Evolutionary conservation across 192 early-diverging fungal species (phyloP), one percentile per base, ranked within the genome.

Genomic region (Geranomyces variabilis): DNA sequence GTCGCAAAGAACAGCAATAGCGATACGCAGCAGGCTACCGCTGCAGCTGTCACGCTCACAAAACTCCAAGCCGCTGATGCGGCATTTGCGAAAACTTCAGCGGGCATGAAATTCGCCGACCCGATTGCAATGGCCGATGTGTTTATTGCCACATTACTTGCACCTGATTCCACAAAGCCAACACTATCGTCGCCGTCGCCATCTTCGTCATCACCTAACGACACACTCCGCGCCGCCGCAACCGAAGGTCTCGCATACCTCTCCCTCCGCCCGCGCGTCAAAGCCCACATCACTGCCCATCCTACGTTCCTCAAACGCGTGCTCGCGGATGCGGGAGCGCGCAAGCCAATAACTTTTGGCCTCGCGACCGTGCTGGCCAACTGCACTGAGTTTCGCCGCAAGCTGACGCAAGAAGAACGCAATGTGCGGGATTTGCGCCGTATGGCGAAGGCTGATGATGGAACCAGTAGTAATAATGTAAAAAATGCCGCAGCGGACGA

Each of bases 181-280:
- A 17, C 71, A 0, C n/a, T n/a, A n/a, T n/a, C n/a, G n/a, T n/a
- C n/a, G n/a, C n/a, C n/a, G n/a, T n/a, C n/a, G n/a, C n/a, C n/a
- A n/a, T n/a, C n/a, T n/a, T 10, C 10, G 36, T 41, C 36, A 41
- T 3, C 36, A 3, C 36, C 36, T 41, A 76, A 73, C 51, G 45
- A 56, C 0, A 67, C 68, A 13, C 79, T 84, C 8, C 70, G 82
- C 10, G 51, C 83, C 26, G 81, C 84, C 41, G 91, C 90, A 7
- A 79, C 91, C 0, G 96, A 98, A 75, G 89, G 91, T 1, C 79
- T 98, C 8, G 89, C 92, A 12, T 98, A 94, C 67, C 79, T 94
- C 22, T 88, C 89, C 49, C 80, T 93, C 19, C 80, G 88, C 49
- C 82, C 90, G 0, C 48, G 59, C 34, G 78, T 92, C 21, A 95